These are phyloP conservation scores for Verruconis gallopava DNA, from an alignment of 2,329 filamentous ascomycete genomes.

Conservation along the genomic window DNA sequence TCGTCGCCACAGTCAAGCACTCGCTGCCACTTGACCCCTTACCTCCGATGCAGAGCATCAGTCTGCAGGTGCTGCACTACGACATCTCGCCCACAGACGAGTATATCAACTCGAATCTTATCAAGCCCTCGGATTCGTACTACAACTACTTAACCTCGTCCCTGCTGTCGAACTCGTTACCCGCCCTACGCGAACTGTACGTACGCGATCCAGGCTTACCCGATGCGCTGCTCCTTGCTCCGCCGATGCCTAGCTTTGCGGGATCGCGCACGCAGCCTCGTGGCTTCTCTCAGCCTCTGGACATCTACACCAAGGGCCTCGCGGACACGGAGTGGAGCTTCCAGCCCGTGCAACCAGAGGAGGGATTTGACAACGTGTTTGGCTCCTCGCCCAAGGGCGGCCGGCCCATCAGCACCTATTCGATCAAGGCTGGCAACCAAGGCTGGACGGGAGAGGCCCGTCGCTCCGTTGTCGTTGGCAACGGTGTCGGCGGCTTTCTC, in stretches of 20 bases:
- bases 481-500: slow-evolving; percentile 8
- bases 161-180: slow-evolving; percentile 61
- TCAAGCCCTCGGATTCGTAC: slow-evolving; percentile 46
- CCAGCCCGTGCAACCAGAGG: slow-evolving; percentile 41
- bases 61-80: slow-evolving; percentile 62
- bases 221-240: slow-evolving; percentile 56
- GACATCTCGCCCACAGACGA: slow-evolving; percentile 58
- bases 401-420: slow-evolving; percentile 6
- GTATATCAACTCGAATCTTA: slow-evolving; percentile 42
- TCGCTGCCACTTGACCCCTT: slow-evolving; percentile 44
- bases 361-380: slow-evolving; percentile 12
- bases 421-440: slow-evolving; percentile 3
- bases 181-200: slow-evolving; percentile 62
- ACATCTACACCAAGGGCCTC: slow-evolving; percentile 53
- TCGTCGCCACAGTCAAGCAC: slow-evolving; percentile 42
- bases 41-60: slow-evolving; percentile 53
- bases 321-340: slow-evolving; percentile 58
- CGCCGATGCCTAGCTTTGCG: slow-evolving; percentile 44
- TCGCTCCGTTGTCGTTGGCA: slow-evolving; percentile 7
- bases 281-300: slow-evolving; percentile 43
- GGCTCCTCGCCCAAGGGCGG: not conserved
- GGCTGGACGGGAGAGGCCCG: slow-evolving; percentile 1
- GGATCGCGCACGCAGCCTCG: slow-evolving; percentile 15
- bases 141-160: slow-evolving; percentile 81
- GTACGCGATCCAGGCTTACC: slow-evolving; percentile 77